A percentile compares a stretch with the other conserved stretches of the same genome.
These are phyloP conservation scores for Moelleriella libera DNA, from an alignment of 2,329 filamentous ascomycete species.

Conservation along the genomic window DNA sequence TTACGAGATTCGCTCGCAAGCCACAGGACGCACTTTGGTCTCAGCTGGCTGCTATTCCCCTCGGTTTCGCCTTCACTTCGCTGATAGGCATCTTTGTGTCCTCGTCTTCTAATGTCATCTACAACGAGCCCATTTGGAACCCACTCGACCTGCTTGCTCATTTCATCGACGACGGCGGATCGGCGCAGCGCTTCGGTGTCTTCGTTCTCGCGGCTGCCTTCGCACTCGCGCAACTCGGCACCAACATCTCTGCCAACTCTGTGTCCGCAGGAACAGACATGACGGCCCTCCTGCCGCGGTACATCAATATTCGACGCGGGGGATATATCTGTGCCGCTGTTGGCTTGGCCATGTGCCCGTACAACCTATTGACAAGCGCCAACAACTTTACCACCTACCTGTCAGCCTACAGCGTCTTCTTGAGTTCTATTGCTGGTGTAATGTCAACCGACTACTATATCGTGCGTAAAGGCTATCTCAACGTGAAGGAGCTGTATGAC, in stretches of 20 bases:
- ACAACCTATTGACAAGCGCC: constrained; percentile 57
- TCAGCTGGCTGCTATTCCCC: constrained; percentile 61
- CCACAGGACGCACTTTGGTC: constrained; percentile 68
- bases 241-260: constrained; percentile 78
- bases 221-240: constrained; percentile 68
- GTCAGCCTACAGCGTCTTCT: constrained; percentile 82
- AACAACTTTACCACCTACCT: constrained; percentile 89
- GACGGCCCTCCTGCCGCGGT: constrained; percentile 67
- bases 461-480: constrained; percentile 69
- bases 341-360: constrained; percentile 77
- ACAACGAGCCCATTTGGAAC: constrained; percentile 56
- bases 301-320: constrained; percentile 72
- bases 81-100: constrained; percentile 75
- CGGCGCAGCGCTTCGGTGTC: constrained; percentile 57
- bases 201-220: constrained; percentile 61
- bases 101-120: constrained; percentile 57
- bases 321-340: constrained; percentile 72
- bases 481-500: constrained; percentile 67
- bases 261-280: constrained; percentile 74
- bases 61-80: constrained; percentile 63
- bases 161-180: constrained; percentile 56
- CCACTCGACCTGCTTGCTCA: constrained; percentile 51
- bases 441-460: constrained; percentile 81
- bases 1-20: constrained; percentile 67
- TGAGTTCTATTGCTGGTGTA: constrained; percentile 88